phyloP scores from a whole-genome alignment of 257 asterid species.

The Paulownia fortunei region DNA sequence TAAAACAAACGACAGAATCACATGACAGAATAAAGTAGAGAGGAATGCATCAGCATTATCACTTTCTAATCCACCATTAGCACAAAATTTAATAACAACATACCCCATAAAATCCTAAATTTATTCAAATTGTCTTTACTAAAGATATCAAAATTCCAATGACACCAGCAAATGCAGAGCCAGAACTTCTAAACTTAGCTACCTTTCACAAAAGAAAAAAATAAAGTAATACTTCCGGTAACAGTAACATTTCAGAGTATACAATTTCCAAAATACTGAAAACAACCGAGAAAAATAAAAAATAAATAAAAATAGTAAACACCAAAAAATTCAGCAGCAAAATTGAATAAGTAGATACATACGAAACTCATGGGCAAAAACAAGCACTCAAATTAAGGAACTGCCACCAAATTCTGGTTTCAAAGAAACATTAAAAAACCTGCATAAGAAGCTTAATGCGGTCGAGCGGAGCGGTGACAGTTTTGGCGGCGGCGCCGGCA shows the following conservation, averaged over 20 bases:
- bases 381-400: not conserved
- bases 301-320: not conserved
- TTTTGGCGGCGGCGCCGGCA: conserved; percentile 91
- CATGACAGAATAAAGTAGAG: not conserved
- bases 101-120: not conserved
- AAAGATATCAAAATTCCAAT: not conserved
- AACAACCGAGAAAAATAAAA: not conserved
- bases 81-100: not conserved
- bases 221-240: not conserved
- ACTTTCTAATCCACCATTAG: not conserved
- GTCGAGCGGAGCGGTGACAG: conserved; percentile 95
- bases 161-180: not conserved
- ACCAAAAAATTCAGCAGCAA: not conserved
- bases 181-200: not conserved
- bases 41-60: not conserved
- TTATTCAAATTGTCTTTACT: not conserved
- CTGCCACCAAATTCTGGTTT: conserved; percentile 1
- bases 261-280: not conserved
- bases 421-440: conserved; percentile 46
- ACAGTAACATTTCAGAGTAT: too few relatives aligned
- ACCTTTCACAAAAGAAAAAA: not conserved
- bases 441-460: conserved; percentile 95
- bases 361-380: not conserved
- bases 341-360: too few relatives aligned
- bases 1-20: conserved; percentile 15